phyloP scores from a whole-genome alignment of 2,329 filamentous ascomycete genomes.

The Davidsoniella australis region DNA sequence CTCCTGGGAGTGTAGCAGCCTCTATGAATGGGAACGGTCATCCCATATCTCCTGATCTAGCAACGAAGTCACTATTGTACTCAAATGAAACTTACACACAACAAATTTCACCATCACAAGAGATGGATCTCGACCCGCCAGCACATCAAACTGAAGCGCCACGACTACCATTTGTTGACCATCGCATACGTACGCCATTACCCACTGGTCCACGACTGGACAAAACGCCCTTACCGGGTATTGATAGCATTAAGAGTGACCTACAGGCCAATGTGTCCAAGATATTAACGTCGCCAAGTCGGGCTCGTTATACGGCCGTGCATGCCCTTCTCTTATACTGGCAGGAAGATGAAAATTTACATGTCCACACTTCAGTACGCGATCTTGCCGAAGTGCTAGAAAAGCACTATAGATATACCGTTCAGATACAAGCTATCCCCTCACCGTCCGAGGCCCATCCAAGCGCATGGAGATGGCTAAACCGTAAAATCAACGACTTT shows the following conservation, averaged over 20 bases:
- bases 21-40: too few relatives aligned
- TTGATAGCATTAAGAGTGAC: slow-evolving; percentile 33
- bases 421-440: slow-evolving; percentile 33
- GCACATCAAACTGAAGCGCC: slow-evolving; percentile 15
- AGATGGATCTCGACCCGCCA: slow-evolving; percentile 37
- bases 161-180: slow-evolving; percentile 18
- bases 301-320: slow-evolving; percentile 35
- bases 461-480: slow-evolving; percentile 37
- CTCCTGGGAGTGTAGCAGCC: too few relatives aligned
- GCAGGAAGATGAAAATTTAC: slow-evolving; percentile 34
- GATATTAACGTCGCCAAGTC: slow-evolving; percentile 31
- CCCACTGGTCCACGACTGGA: slow-evolving; percentile 39
- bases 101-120: slow-evolving; percentile 23
- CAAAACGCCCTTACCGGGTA: slow-evolving; percentile 30
- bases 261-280: slow-evolving; percentile 33
- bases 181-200: slow-evolving; percentile 37
- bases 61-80: slow-evolving; percentile 21
- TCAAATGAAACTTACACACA: slow-evolving; percentile 20
- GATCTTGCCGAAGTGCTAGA: slow-evolving; percentile 34
- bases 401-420: slow-evolving; percentile 34
- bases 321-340: slow-evolving; percentile 37
- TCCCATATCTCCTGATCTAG: neutral
- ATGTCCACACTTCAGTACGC: slow-evolving; percentile 21
- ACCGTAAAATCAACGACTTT: slow-evolving; percentile 33
- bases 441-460: slow-evolving; percentile 28